phyloP scores from a whole-genome alignment of 495 filamentous ascomycete species.

The Penicillium antarcticum region DNA sequence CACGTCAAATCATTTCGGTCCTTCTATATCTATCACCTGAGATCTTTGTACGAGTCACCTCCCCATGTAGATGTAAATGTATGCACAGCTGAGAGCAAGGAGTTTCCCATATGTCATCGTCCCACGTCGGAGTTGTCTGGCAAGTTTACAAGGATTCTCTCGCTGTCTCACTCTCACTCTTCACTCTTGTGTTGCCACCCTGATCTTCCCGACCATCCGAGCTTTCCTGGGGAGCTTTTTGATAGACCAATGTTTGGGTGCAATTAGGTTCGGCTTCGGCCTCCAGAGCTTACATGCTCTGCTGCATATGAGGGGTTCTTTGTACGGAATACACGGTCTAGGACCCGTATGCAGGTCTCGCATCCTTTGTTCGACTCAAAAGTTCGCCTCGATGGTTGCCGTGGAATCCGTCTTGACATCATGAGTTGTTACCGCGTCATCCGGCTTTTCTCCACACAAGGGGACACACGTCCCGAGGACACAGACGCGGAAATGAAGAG shows the following conservation, averaged over 20 bases:
- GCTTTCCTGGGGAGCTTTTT: conserved; percentile 4
- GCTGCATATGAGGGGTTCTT: conserved; percentile 7
- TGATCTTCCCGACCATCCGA: conserved; percentile 13
- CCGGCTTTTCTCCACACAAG: not conserved
- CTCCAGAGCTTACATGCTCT: too few species aligned
- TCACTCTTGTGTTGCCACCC: conserved; percentile 15
- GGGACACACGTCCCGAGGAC: conserved; percentile 15
- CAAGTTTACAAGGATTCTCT: not conserved
- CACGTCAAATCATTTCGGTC: not conserved
- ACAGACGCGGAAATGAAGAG: conserved; percentile 14
- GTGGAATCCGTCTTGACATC: not conserved
- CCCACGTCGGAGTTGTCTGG: conserved; percentile 14
- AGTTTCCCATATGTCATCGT: conserved; percentile 27
- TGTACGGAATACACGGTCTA: conserved; percentile 3
- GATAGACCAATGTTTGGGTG: not conserved
- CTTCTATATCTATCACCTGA: not conserved
- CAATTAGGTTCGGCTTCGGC: not conserved
- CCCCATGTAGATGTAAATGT: too few species aligned
- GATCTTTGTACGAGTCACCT: conserved; percentile 10
- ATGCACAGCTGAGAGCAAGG: conserved; percentile 14
- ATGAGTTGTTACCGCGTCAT: conserved; percentile 1
- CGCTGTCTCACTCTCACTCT: conserved; percentile 7
- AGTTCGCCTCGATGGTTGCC: conserved; percentile 3
- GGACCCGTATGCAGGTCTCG: not conserved
- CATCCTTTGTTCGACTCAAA: conserved; percentile 1